These are phyloP conservation scores for Lycium ferocissimum DNA, from an alignment of 257 asterid genomes.

Conservation along the genomic window DNA sequence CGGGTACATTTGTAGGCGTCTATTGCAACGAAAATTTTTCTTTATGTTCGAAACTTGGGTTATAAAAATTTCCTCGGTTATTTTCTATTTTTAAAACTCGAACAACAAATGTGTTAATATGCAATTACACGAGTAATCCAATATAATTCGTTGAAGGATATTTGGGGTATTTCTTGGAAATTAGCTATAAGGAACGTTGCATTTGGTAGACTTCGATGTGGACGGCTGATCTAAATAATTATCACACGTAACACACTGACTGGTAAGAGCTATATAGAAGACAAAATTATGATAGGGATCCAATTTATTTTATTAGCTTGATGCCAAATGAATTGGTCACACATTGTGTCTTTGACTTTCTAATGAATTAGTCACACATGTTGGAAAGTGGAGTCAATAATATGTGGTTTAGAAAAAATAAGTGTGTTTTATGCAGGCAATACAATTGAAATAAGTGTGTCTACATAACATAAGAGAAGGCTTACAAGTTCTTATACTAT, in stretches of 20 bases:
- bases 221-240: neutral
- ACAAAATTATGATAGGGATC: neutral
- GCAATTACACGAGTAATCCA: no score
- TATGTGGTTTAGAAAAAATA: neutral
- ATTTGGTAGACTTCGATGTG: neutral
- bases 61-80: no score
- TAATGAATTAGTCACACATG: no score
- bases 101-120: no score
- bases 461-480: neutral
- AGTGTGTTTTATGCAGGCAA: neutral
- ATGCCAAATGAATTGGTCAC: neutral
- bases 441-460: no score
- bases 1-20: no score
- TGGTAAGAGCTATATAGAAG: neutral
- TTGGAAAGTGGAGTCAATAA: no score
- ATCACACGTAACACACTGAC: neutral
- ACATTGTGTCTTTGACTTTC: neutral
- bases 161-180: conserved; percentile 10
- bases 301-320: neutral
- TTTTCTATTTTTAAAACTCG: no score
- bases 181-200: neutral
- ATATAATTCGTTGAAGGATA: neutral
- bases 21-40: no score
- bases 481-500: neutral
- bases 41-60: no score